Percentiles rank a stretch among this genome's conserved stretches.
Evolutionary conservation across 148 eudicot genomes (phyloP).

Genomic region (Nepenthes gracilis): DNA sequence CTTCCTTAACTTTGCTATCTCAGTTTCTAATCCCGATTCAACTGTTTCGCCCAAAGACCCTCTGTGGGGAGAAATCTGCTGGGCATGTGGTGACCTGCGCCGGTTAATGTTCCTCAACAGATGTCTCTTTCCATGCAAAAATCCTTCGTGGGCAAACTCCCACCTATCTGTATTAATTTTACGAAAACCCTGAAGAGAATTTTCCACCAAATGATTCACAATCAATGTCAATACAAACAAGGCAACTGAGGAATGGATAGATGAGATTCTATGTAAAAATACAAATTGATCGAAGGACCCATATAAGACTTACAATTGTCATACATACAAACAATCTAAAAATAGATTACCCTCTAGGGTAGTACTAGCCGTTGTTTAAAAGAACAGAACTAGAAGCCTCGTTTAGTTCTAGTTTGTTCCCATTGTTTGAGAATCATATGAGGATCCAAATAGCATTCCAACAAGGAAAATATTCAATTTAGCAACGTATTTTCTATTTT

Average conservation of each 20-base stretch:
- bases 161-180: slow-evolving; percentile 74
- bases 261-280: too few relatives aligned
- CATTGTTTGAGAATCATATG: too few relatives aligned
- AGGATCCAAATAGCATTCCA: too few relatives aligned
- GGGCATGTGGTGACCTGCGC: slow-evolving; percentile 39
- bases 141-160: slow-evolving; percentile 78
- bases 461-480: too few relatives aligned
- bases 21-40: slow-evolving; percentile 30
- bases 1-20: slow-evolving; percentile 34
- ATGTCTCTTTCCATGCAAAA: slow-evolving; percentile 51
- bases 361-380: neutral
- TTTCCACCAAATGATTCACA: slow-evolving; percentile 11
- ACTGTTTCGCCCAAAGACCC: slow-evolving; percentile 20
- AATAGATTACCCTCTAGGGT: too few relatives aligned
- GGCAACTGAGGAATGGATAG: neutral
- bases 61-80: slow-evolving; percentile 19
- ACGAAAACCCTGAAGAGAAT: slow-evolving; percentile 70
- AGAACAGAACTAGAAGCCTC: too few relatives aligned
- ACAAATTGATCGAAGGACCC: too few relatives aligned
- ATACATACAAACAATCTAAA: neutral
- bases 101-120: slow-evolving; percentile 71
- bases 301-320: neutral
- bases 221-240: slow-evolving; percentile 3
- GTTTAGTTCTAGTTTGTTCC: too few relatives aligned
- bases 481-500: too few relatives aligned